Percentiles rank a stretch among this genome's conserved stretches.
Evolutionary conservation across 1,284 basidiomycete species (phyloP).

Genomic region (Ganoderma resinaceum): DNA sequence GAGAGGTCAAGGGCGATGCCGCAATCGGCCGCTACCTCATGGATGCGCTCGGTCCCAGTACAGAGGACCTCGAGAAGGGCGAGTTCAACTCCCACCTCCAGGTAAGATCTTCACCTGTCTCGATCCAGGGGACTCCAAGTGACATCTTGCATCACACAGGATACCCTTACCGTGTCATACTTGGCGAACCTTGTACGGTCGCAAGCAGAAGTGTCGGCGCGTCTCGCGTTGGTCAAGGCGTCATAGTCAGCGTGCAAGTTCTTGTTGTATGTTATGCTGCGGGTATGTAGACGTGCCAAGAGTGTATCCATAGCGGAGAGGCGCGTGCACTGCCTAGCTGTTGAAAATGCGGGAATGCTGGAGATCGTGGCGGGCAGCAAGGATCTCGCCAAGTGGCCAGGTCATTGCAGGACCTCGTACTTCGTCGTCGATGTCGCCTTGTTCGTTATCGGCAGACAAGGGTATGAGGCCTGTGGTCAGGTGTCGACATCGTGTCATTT

Average conservation of each 20-base stretch:
- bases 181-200: conserved; percentile 93
- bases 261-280: conserved; percentile 27
- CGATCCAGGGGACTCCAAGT: neutral
- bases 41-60: conserved; percentile 82
- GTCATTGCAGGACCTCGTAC: conserved; percentile 79
- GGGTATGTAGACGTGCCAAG: conserved; percentile 14
- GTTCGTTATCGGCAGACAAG: conserved; percentile 25
- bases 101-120: conserved; percentile 45
- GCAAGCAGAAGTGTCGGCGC: conserved; percentile 92
- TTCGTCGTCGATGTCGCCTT: conserved; percentile 18
- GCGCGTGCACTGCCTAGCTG: conserved; percentile 53
- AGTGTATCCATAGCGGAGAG: conserved; percentile 30
- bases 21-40: conserved; percentile 93
- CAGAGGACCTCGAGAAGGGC: conserved; percentile 72
- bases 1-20: conserved; percentile 83
- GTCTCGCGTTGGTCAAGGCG: conserved; percentile 77
- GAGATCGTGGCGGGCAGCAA: conserved; percentile 90
- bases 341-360: conserved; percentile 98
- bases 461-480: conserved; percentile 49
- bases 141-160: conserved; percentile 52
- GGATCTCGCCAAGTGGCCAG: conserved; percentile 97
- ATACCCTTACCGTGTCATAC: conserved; percentile 95
- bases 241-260: conserved; percentile 28
- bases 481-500: conserved; percentile 51
- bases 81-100: conserved; percentile 80